phyloP scores from a whole-genome alignment of 192 early-diverging fungal genomes.

The Backusella luteola region DNA sequence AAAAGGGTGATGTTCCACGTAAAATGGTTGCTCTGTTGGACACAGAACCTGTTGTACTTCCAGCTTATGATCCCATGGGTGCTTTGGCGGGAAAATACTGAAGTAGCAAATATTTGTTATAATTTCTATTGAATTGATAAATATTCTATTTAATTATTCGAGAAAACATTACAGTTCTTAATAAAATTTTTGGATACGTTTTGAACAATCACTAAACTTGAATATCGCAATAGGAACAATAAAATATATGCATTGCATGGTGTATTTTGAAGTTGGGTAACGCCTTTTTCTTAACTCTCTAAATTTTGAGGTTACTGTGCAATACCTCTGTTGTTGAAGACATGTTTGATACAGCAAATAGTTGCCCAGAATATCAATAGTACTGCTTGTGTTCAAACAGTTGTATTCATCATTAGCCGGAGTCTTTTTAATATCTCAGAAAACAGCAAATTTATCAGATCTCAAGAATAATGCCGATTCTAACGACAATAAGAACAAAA shows the following conservation, averaged over 20 bases:
- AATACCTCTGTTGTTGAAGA: neutral
- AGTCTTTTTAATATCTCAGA: neutral
- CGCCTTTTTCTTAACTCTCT: too few relatives aligned
- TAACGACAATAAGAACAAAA: too few relatives aligned
- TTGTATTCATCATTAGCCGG: neutral
- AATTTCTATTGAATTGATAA: neutral
- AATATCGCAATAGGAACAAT: neutral
- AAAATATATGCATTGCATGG: neutral
- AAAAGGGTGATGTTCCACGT: slow-evolving; percentile 61
- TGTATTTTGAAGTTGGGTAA: neutral
- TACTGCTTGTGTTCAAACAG: neutral
- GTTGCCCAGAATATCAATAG: neutral
- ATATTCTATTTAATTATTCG: neutral
- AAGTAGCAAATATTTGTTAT: neutral
- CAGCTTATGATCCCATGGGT: slow-evolving; percentile 81
- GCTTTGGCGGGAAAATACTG: slow-evolving; percentile 48
- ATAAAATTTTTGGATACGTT: neutral
- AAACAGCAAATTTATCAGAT: neutral
- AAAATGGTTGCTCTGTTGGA: slow-evolving; percentile 62
- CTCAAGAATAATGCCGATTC: neutral
- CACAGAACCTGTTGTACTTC: slow-evolving; percentile 62
- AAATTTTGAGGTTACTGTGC: neutral
- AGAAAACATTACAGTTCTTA: neutral
- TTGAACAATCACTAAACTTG: neutral
- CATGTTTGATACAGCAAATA: neutral